Evolutionary conservation across 2,329 filamentous ascomycete species (phyloP).

Genomic region (Fusarium napiforme): DNA sequence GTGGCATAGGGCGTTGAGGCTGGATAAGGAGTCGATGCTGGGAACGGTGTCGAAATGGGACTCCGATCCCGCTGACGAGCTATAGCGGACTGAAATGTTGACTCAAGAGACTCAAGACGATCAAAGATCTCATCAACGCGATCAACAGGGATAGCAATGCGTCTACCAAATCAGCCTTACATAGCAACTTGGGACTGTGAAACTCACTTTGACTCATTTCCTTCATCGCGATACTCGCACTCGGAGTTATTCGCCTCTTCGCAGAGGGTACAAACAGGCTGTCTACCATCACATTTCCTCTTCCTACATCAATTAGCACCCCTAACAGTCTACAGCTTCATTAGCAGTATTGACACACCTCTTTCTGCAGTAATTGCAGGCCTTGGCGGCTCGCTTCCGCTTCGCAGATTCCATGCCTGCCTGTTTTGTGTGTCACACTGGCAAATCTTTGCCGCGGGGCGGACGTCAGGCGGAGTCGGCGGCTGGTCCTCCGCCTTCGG

Average conservation of each 20-base stretch:
- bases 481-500: constrained; percentile 29
- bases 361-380: constrained; percentile 39
- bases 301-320: neutral
- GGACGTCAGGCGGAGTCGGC: constrained; percentile 23
- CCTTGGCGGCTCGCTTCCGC: constrained; percentile 41
- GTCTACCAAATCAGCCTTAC: neutral
- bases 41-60: constrained; percentile 13
- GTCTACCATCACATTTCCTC: constrained; percentile 36
- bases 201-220: constrained; percentile 1
- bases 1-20: neutral
- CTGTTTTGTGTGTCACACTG: neutral
- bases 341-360: constrained; percentile 5
- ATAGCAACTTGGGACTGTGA: accelerated
- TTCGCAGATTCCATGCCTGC: constrained; percentile 34
- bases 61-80: constrained; percentile 20
- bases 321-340: neutral
- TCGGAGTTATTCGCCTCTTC: constrained; percentile 35
- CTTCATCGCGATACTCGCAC: constrained; percentile 36
- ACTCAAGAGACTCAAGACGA: constrained; percentile 29
- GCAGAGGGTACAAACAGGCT: constrained; percentile 33
- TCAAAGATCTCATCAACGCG: constrained; percentile 37
- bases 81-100: constrained; percentile 19
- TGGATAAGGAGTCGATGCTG: constrained; percentile 3
- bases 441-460: constrained; percentile 30
- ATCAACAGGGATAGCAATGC: constrained; percentile 4